A percentile compares a stretch with the other conserved stretches of the same genome.
These are phyloP conservation scores for Capronia coronata DNA, from an alignment of 2,329 filamentous ascomycete genomes.

Conservation along the genomic window DNA sequence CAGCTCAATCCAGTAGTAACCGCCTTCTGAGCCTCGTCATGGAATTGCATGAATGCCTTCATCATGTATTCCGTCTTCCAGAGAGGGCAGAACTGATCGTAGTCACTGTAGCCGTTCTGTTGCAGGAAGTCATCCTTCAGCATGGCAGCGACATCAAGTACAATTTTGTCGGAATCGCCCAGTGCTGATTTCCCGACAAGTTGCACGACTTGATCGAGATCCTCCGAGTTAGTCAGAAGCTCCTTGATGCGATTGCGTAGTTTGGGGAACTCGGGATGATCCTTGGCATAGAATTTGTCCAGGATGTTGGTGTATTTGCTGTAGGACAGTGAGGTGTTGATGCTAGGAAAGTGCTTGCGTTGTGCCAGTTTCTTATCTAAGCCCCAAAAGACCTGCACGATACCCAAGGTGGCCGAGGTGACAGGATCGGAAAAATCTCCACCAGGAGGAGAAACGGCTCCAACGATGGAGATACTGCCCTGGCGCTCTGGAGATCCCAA, in stretches of 20 bases:
- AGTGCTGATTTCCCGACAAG: constrained; percentile 95
- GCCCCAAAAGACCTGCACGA: constrained; percentile 99
- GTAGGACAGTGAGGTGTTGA: constrained; percentile 93
- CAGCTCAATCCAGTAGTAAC: constrained; percentile 85
- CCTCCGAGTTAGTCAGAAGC: constrained; percentile 88
- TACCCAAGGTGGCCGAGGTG: constrained; percentile 85
- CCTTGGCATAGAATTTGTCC: constrained; percentile 89
- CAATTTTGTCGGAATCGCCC: constrained; percentile 97
- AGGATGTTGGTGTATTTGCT: constrained; percentile 88
- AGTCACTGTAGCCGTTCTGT: constrained; percentile 98
- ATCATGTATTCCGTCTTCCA: constrained; percentile 99
- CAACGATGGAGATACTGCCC: constrained; percentile 95
- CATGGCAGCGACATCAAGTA: constrained; percentile 80
- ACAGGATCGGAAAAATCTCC: constrained; percentile 99
- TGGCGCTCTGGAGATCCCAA: constrained; percentile 82
- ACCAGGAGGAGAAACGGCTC: constrained; percentile 91
- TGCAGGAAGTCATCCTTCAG: constrained; percentile 99
- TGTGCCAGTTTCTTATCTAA: constrained; percentile 99
- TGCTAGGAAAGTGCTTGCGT: constrained; percentile 97
- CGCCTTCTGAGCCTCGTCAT: constrained; percentile 95
- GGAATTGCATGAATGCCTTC: constrained; percentile 98
- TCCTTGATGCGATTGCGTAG: constrained; percentile 90
- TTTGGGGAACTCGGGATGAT: constrained; percentile 87
- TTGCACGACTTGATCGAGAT: constrained; percentile 97
- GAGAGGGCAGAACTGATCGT: constrained; percentile 97